These are phyloP conservation scores for Mycena rosella DNA, from an alignment of 768 basidiomycete genomes.

Conservation along the genomic window DNA sequence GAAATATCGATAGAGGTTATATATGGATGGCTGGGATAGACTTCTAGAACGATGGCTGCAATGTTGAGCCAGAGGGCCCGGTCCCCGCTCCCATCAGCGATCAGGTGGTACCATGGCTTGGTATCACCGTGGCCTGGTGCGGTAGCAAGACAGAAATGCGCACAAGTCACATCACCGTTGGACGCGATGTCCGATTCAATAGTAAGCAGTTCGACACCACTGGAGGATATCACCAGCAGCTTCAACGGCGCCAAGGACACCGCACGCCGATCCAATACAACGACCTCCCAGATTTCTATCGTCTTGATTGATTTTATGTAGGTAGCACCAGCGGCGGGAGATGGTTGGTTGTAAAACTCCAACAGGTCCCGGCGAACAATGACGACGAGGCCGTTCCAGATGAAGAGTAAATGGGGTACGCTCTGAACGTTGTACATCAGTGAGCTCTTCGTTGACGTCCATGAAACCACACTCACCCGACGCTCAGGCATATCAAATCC, in stretches of 20 bases:
- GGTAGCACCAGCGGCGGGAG: background rate
- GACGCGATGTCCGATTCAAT: background rate
- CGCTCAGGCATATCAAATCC: constrained; percentile 11
- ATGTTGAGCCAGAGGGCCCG: background rate
- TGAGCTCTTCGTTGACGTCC: no score
- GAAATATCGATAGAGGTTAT: background rate
- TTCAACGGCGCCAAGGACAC: background rate
- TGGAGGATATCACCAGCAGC: background rate
- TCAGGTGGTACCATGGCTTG: background rate
- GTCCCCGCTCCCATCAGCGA: background rate
- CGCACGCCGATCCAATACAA: background rate
- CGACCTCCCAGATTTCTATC: constrained; percentile 5
- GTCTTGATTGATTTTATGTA: constrained; percentile 1
- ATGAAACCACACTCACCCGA: constrained; percentile 19
- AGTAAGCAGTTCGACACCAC: background rate
- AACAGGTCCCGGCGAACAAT: background rate
- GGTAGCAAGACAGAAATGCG: background rate
- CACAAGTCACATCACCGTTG: background rate
- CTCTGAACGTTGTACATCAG: no score
- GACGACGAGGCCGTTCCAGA: constrained; percentile 3
- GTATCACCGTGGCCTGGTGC: background rate
- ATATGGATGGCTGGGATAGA: background rate
- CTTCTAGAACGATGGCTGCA: no score
- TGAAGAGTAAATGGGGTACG: constrained; percentile 15
- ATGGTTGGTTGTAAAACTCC: constrained; percentile 10